Percentiles rank a stretch among this genome's conserved stretches.
Evolutionary conservation across 2,329 filamentous ascomycete genomes (phyloP).

Genomic region (Leptographium radiaticola): DNA sequence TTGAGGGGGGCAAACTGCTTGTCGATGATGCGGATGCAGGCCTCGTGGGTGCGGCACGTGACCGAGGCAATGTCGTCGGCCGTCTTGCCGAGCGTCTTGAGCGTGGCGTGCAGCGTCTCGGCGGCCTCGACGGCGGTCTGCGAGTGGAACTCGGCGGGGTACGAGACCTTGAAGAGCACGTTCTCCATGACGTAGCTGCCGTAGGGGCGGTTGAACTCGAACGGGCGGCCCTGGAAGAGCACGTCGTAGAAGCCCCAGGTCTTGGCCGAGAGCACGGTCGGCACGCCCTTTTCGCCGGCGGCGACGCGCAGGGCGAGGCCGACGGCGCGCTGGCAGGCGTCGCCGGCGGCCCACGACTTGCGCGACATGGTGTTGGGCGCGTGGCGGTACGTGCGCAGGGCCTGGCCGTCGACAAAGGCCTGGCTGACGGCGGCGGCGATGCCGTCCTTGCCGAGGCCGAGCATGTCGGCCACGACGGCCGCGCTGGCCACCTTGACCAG

Average conservation of each 20-base stretch:
- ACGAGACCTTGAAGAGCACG: slow-evolving; percentile 96
- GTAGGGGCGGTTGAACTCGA: slow-evolving; percentile 90
- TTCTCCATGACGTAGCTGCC: slow-evolving; percentile 99
- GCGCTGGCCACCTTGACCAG: slow-evolving; percentile 95
- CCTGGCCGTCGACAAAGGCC: slow-evolving; percentile 95
- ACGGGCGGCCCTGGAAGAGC: slow-evolving; percentile 89
- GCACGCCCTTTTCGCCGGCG: slow-evolving; percentile 81
- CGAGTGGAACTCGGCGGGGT: slow-evolving; percentile 83
- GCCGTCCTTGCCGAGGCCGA: slow-evolving; percentile 78
- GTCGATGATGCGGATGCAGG: slow-evolving; percentile 97
- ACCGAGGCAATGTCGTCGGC: slow-evolving; percentile 88
- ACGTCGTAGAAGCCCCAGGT: slow-evolving; percentile 99
- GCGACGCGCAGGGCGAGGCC: slow-evolving; percentile 83
- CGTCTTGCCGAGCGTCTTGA: slow-evolving; percentile 75
- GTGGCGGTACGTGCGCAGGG: slow-evolving; percentile 92
- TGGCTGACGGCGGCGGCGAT: slow-evolving; percentile 93
- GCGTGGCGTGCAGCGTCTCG: slow-evolving; percentile 71
- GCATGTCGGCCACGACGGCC: slow-evolving; percentile 89
- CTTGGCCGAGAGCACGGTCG: slow-evolving; percentile 83
- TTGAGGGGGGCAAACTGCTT: slow-evolving; percentile 87
- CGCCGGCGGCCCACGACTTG: slow-evolving; percentile 97
- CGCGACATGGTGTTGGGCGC: slow-evolving; percentile 98
- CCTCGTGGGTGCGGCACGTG: slow-evolving; percentile 93
- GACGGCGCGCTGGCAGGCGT: slow-evolving; percentile 91
- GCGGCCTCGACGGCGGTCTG: slow-evolving; percentile 96